Percentiles rank a stretch among this genome's conserved stretches.
Evolutionary conservation across 768 basidiomycete genomes (phyloP).

Genomic region (Lactifluus hygrophoroides): DNA sequence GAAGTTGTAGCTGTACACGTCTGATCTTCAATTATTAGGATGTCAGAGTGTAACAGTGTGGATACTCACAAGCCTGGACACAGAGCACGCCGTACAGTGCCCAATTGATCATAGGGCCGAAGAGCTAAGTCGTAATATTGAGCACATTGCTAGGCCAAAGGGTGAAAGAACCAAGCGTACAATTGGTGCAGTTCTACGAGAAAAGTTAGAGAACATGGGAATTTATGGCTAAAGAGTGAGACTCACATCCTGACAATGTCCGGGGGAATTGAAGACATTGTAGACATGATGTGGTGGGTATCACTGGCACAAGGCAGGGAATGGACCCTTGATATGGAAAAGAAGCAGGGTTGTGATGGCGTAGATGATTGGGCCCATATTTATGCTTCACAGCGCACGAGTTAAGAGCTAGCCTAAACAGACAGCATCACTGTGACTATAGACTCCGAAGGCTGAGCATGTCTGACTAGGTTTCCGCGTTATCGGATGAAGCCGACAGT

Average conservation of each 20-base stretch:
- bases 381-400: background rate
- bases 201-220: background rate
- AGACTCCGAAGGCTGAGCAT: background rate
- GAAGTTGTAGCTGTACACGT: slow-evolving; percentile 9
- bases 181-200: background rate
- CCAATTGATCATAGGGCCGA: background rate
- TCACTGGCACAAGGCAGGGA: background rate
- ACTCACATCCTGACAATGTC: background rate
- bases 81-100: background rate
- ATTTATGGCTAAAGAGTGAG: background rate
- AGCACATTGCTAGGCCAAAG: background rate
- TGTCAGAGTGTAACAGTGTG: too few species aligned
- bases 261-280: background rate
- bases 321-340: background rate
- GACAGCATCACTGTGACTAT: background rate
- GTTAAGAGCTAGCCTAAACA: background rate
- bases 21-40: background rate
- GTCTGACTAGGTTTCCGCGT: too few species aligned
- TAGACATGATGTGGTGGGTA: background rate
- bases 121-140: background rate
- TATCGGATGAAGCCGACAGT: too few species aligned
- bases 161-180: background rate
- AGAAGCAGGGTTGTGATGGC: background rate
- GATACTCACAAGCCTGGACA: background rate
- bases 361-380: background rate